A percentile compares a stretch with the other conserved stretches of the same genome.
phyloP scores from a whole-genome alignment of 148 eudicot genomes.

The Silene latifolia region DNA sequence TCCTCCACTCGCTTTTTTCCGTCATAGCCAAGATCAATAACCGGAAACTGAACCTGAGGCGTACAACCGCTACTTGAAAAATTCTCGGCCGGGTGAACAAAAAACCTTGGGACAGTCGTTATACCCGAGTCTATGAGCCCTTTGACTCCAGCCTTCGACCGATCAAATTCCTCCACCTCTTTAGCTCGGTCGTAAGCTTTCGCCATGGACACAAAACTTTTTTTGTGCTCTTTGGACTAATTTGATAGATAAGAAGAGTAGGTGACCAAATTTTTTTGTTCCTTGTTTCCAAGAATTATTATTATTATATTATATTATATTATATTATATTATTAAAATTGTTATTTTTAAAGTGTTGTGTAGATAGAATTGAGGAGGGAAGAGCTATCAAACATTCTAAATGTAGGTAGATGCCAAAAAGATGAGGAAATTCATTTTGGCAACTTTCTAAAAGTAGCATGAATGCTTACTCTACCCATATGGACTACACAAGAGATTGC shows the following conservation, averaged over 20 bases:
- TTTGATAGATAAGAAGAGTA: background rate
- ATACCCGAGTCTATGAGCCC: slow-evolving; percentile 53
- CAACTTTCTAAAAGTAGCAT: background rate
- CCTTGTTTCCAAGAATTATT: slow-evolving; percentile 1
- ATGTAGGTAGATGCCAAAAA: background rate
- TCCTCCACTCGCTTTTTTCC: slow-evolving; percentile 10
- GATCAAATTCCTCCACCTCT: slow-evolving; percentile 49
- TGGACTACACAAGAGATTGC: background rate
- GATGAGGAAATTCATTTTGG: slow-evolving; percentile 1
- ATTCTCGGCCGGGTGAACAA: slow-evolving; percentile 42
- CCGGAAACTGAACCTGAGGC: slow-evolving; percentile 33
- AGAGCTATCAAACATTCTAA: background rate
- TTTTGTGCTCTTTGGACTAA: background rate
- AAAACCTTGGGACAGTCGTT: slow-evolving; percentile 45
- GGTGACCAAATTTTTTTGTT: slow-evolving; percentile 13
- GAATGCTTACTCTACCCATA: background rate
- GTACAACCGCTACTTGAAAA: background rate
- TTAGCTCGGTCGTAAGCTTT: slow-evolving; percentile 40
- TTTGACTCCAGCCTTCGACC: slow-evolving; percentile 63
- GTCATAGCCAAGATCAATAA: slow-evolving; percentile 41
- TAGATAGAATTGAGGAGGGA: background rate
- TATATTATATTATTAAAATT: too few relatives aligned
- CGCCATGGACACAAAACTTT: slow-evolving; percentile 12
- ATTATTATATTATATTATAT: too few relatives aligned
- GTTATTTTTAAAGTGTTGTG: background rate